Evolutionary conservation across 352 stramenopile genomes (phyloP), one percentile per base, ranked within the genome.

Genomic region (Phytophthora sansomeana): DNA sequence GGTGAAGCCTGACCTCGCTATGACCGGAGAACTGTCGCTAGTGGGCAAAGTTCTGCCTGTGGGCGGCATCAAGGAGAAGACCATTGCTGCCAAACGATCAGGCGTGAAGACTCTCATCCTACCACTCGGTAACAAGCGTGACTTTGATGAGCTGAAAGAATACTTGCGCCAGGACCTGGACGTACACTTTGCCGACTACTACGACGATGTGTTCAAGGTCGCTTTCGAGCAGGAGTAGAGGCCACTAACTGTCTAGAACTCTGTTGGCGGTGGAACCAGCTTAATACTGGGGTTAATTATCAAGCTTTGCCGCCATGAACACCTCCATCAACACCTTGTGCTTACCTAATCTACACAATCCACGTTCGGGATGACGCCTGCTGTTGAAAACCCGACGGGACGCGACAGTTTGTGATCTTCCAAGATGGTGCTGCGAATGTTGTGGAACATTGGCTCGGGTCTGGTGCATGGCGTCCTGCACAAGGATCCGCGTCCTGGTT

Each of bases 61-160:
- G 6, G 98, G 98, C 54, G 98, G 98, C 35, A 99, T 99, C 69
- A 99, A 99, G 82, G 98, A 99, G 78, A 99, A 99, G 84, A 97
- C 92, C 35, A 99, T 99, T 63, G 98, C 97, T n/a, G 97, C 97
- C 19, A 90, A 98, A 54, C 87, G 97, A 53, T 90, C 97, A 19
- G 96, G 97, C 11, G 96, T 99, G 8, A 98, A 88, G 44, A 97
- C 84, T 2, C 86, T 99, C 17, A 82, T 99, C 28, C 63, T 99
- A 3, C 97, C 98, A 10, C 73, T 89, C 17, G 96, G 87, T 24
- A 99, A 99, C 83, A 85, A 95, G 64, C 89, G 96, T 43, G 97
- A 99, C 73, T 99, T 97, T 67, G 97, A 99, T n/a, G 82, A 95
- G 59, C 80, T 99, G 42, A 91, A 97, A 38, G 96, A 99, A 35